Base-by-base conservation (phyloP, 2,329 filamentous ascomycete genomes). In the Xylariales sp. region DNA sequence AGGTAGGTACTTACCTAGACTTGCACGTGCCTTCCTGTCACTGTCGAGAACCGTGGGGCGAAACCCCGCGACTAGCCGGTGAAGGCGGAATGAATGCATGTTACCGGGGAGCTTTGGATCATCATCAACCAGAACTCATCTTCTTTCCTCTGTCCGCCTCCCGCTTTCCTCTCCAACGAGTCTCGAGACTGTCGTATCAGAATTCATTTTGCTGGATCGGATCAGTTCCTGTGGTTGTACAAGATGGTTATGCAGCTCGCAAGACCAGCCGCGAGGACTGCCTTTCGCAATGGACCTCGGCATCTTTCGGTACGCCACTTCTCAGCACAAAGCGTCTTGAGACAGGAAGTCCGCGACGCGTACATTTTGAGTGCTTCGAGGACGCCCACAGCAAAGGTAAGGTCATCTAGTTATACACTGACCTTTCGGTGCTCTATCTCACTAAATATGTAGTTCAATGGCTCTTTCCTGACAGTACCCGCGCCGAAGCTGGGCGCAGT, bases 361-460 rank as follows among this genome's bases (percentile, higher is more conserved):
- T 98, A 97, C 66, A 97, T 98, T 53, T 66, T 98, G 48, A 90
- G 88, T 58, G 93, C 86, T 9, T 79, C 90, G 12, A 78, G 93
- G 55, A 98, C 93, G 37, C 91, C 93, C 2, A 94, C 88, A 14
- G 86, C 82, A 51, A 94, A 93, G 72, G 90, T 93, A 63, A n/a
- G n/a, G n/a, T n/a, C n/a, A n/a, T n/a, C n/a, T n/a, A n/a, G n/a
- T n/a, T n/a, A n/a, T n/a, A n/a, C n/a, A n/a, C n/a, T n/a, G n/a
- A n/a, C n/a, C n/a, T n/a, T n/a, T n/a, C n/a, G n/a, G n/a, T n/a
- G 32, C 11, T 9, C 32, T 18, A 22, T 6, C 32, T 19, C 9
- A 8, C 29, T 35, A 9, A 9, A 35, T 8, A 21, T 21, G 2
- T 46, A 95, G 88, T 96, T 97, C 77, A 96, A 97, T 69, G 93